These are phyloP conservation scores for Calvatia gigantea DNA, from an alignment of 768 basidiomycete genomes.

Conservation along the genomic window DNA sequence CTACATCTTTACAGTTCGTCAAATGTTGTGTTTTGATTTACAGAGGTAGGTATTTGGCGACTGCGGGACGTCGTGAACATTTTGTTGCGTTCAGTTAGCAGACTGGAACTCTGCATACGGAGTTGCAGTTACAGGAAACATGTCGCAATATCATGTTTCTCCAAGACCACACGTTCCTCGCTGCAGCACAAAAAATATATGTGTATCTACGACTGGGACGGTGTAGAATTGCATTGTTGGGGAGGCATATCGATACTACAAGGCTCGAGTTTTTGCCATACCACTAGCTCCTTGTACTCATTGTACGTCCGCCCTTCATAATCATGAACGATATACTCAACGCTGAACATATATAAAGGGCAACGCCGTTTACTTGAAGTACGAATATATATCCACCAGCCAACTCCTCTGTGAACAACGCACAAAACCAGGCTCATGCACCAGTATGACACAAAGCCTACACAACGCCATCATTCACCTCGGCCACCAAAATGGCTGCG, in stretches of 20 bases:
- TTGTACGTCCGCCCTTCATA: slow-evolving; percentile 46
- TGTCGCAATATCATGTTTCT: slow-evolving; percentile 94
- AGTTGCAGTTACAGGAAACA: slow-evolving; percentile 86
- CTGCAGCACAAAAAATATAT: slow-evolving; percentile 94
- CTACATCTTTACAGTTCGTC: background rate
- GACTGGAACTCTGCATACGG: slow-evolving; percentile 78
- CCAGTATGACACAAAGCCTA: slow-evolving; percentile 83
- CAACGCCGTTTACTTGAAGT: slow-evolving; percentile 88
- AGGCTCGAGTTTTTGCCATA: slow-evolving; percentile 91
- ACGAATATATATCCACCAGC: slow-evolving; percentile 96
- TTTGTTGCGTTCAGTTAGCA: slow-evolving; percentile 94
- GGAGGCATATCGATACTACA: slow-evolving; percentile 84
- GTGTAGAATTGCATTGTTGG: slow-evolving; percentile 88
- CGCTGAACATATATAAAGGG: too few relatives aligned
- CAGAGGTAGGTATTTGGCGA: slow-evolving; percentile 69
- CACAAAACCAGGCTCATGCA: slow-evolving; percentile 84
- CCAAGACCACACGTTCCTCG: slow-evolving; percentile 90
- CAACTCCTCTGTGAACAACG: slow-evolving; percentile 82
- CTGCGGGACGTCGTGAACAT: slow-evolving; percentile 81
- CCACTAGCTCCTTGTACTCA: slow-evolving; percentile 87
- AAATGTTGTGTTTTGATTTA: background rate
- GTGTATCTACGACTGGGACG: slow-evolving; percentile 93
- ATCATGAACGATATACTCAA: too few relatives aligned
- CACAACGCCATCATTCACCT: slow-evolving; percentile 94
- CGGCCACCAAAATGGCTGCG: slow-evolving; percentile 91